A percentile compares a stretch with the other conserved stretches of the same genome.
phyloP scores from a whole-genome alignment of 257 asterid species.

The Asclepias syriaca region DNA sequence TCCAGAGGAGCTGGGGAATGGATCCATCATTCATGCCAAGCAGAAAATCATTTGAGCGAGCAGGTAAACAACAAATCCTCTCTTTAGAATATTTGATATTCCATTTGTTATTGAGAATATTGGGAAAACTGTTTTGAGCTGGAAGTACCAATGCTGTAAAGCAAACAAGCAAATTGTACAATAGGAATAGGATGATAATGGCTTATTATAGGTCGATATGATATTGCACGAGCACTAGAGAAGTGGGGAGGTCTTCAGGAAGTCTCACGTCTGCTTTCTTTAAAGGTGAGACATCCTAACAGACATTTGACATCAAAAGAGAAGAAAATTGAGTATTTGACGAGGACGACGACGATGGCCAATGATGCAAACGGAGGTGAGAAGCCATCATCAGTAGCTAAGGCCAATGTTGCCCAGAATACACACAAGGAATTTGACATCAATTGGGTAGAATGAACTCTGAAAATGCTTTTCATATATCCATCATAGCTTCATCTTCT shows the following conservation, averaged over 20 bases:
- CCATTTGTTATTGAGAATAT: neutral
- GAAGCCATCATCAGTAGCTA: conserved; percentile 29
- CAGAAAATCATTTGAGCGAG: conserved; percentile 90
- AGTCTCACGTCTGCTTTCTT: conserved; percentile 80
- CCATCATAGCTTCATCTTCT: too few relatives aligned
- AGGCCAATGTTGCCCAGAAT: conserved; percentile 52
- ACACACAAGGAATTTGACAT: conserved; percentile 63
- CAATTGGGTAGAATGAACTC: conserved; percentile 63
- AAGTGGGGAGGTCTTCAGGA: conserved; percentile 98
- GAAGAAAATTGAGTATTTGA: conserved; percentile 37
- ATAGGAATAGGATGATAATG: neutral
- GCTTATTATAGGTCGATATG: conserved; percentile 55
- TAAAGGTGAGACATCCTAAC: conserved; percentile 75
- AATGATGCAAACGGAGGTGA: conserved; percentile 24
- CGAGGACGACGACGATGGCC: conserved; percentile 9
- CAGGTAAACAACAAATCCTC: conserved; percentile 39
- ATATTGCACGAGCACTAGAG: conserved; percentile 90
- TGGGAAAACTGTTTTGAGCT: neutral
- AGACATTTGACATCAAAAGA: conserved; percentile 53
- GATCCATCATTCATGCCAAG: conserved; percentile 93
- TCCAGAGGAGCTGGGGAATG: conserved; percentile 96
- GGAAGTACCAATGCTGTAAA: neutral
- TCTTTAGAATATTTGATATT: neutral
- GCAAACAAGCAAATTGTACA: neutral
- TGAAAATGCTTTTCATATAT: neutral